Evolutionary conservation across 306 rosid species (phyloP).

Genomic region (Potentilla sterilis): DNA sequence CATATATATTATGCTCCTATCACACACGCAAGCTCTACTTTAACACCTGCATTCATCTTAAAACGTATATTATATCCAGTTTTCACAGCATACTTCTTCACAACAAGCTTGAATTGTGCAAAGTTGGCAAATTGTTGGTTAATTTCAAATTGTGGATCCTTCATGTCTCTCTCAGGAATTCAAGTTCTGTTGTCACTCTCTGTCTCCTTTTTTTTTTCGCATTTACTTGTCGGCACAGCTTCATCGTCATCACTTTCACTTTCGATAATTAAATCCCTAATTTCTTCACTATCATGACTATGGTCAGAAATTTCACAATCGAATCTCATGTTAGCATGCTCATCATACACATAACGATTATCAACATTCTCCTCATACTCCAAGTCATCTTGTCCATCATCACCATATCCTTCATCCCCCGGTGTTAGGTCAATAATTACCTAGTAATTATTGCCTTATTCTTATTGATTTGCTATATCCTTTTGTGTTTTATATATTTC

Average conservation of each 20-base stretch:
- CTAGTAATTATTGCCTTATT: too few relatives aligned
- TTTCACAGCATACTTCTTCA: too few relatives aligned
- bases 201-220: not conserved
- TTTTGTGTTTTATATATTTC: too few relatives aligned
- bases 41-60: too few relatives aligned
- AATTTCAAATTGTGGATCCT: not conserved
- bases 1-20: too few relatives aligned
- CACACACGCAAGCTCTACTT: too few relatives aligned
- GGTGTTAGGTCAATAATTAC: too few relatives aligned
- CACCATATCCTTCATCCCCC: not conserved
- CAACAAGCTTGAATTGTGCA: too few relatives aligned
- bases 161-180: not conserved
- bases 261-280: not conserved
- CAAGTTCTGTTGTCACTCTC: not conserved
- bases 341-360: not conserved
- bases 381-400: not conserved
- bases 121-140: too few relatives aligned
- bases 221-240: not conserved
- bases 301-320: not conserved
- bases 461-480: too few relatives aligned
- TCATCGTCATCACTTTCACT: not conserved
- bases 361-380: not conserved
- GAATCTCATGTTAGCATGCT: not conserved
- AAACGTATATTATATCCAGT: too few relatives aligned
- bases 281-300: not conserved